phyloP scores from a whole-genome alignment of 23 red algal genomes.

The Gracilaria domingensis region DNA sequence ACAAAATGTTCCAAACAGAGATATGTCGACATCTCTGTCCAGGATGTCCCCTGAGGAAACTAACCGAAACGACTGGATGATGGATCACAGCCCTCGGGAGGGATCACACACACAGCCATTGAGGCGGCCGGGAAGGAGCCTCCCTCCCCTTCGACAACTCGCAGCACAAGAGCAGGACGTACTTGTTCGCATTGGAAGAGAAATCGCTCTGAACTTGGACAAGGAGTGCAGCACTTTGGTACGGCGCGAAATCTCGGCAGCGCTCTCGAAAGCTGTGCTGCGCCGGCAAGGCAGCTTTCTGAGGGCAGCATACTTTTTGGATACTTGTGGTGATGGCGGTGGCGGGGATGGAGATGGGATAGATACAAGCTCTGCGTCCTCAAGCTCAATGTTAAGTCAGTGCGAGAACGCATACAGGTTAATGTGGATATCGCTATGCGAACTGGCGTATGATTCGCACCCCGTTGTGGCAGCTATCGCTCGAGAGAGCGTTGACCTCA shows the following conservation, averaged over 20 bases:
- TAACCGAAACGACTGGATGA: neutral
- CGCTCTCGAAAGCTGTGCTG: slow-evolving; percentile 31
- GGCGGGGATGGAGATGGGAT: slow-evolving; percentile 19
- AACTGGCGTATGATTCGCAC: slow-evolving; percentile 64
- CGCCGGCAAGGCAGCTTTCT: slow-evolving; percentile 24
- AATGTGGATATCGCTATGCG: slow-evolving; percentile 56
- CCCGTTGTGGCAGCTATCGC: slow-evolving; percentile 63
- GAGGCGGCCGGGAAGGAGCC: neutral
- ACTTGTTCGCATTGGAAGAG: slow-evolving; percentile 26
- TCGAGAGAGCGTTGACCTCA: slow-evolving; percentile 43
- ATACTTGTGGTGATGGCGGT: too few relatives aligned
- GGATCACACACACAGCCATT: neutral
- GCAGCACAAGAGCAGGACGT: slow-evolving; percentile 5
- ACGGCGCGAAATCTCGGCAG: slow-evolving; percentile 52
- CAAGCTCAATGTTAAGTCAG: neutral
- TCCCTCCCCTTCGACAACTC: neutral
- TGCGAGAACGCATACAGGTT: slow-evolving; percentile 28
- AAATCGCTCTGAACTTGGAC: slow-evolving; percentile 25
- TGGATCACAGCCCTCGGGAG: neutral
- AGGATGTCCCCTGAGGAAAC: neutral
- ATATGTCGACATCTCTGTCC: neutral
- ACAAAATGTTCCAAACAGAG: slow-evolving; percentile 24
- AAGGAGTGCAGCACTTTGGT: slow-evolving; percentile 59
- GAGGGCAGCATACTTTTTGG: slow-evolving; percentile 21
- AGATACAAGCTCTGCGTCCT: neutral